Base-by-base conservation (phyloP, 768 basidiomycete genomes). In the Paxillus involutus region DNA sequence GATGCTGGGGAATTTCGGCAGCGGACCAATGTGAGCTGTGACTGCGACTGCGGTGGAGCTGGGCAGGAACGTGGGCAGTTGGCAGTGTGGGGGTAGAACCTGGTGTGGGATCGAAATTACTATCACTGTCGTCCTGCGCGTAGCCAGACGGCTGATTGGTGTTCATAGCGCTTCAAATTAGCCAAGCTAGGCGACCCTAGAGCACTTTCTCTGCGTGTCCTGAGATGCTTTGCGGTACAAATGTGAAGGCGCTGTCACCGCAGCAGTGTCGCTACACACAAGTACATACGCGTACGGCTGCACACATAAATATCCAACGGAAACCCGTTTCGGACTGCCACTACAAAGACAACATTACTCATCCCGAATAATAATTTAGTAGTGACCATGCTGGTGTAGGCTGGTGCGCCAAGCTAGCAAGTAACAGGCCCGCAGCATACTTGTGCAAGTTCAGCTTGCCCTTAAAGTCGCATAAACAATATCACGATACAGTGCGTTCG, bases 1-100 rank as follows among this genome's bases (percentile, higher is more conserved):
- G 87, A 61, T 86, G 87, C 14, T 73, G 75, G 33, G 85, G 85
- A 7, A 81, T 81, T 36, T 86, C 82, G 16, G 70, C 66, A 12
- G 78, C 66, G 14, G 83, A 81, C 80, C 83, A 83, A 55, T 78
- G 78, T n/a, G 86, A 83, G 52, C 76, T 73, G 52, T 78, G 78
- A 64, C 80, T 84, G 49, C 77, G 59, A 48, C 71, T 75, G 47
- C 81, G 68, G 55, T 76, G 74, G 19, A 77, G 46, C 35, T 72
- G 70, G 14, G 57, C 65, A 69, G 58, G 67, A 59, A 26, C 40
- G 46, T 65, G 64, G n/a, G 63, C 44, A 8, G 59, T 50, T 35
- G 81, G 24, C 24, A 24, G 73, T 2, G 77, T 77, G n/a, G 82
- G 74, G 12, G 83, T 77, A 53, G 63, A 57, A 51, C 45, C 48